Conservation (phyloP, 208 protist species). For the Acanthamoeba royreba region DNA sequence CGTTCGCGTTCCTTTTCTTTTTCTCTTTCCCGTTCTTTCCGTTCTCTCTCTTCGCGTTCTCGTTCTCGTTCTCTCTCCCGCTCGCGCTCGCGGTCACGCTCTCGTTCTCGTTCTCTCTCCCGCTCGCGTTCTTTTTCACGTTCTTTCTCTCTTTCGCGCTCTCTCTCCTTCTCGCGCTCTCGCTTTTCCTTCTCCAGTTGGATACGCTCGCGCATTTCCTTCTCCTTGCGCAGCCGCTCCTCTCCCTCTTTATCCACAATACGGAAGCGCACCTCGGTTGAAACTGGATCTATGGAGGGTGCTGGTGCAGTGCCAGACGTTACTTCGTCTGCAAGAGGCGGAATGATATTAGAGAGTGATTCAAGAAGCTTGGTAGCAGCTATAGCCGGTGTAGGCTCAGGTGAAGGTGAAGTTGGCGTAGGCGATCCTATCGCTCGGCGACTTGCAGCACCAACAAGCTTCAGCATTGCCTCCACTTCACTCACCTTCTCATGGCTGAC, state of each 20-base stretch:
- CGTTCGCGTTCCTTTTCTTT: background rate
- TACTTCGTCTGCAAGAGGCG: too few relatives aligned
- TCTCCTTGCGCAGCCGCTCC: background rate
- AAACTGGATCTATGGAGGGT: background rate
- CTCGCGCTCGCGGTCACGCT: background rate
- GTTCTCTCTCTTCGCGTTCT: background rate
- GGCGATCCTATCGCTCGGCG: too few relatives aligned
- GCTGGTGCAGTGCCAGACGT: background rate
- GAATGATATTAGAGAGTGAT: too few relatives aligned
- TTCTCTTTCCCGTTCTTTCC: background rate
- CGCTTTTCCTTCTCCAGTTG: background rate
- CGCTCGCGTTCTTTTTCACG: background rate
- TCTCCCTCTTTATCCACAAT: background rate
- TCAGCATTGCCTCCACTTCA: too few relatives aligned
- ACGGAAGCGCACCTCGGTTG: background rate
- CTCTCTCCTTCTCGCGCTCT: background rate
- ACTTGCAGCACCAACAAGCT: too few relatives aligned
- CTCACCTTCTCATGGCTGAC: too few relatives aligned
- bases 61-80: background rate
- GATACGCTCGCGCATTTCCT: background rate
- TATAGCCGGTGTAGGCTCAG: too few relatives aligned
- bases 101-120: background rate
- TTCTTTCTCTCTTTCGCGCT: background rate
- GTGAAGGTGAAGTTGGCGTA: too few relatives aligned
- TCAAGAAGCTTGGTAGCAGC: too few relatives aligned